Conservation (phyloP, 148 eudicot species). For the Cornus controversa region DNA sequence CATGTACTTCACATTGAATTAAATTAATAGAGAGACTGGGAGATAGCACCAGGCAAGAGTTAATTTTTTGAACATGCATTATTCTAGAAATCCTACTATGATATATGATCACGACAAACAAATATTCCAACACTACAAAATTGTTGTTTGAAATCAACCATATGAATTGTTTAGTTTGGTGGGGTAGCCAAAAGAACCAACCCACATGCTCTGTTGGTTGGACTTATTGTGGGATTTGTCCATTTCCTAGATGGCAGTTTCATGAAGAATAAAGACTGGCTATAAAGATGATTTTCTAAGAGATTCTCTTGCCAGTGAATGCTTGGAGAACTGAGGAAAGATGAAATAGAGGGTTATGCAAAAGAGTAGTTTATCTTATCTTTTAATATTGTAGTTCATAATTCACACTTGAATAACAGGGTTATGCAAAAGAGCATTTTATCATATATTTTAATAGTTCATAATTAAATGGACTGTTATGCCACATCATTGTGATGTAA, state of each 20-base stretch:
- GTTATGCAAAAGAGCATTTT: neutral
- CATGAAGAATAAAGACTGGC: neutral
- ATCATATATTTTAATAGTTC: neutral
- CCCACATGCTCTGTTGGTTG: slow-evolving; percentile 29
- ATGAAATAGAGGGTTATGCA: neutral
- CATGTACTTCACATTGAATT: neutral
- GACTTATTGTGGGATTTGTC: slow-evolving; percentile 20
- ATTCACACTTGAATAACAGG: too few species aligned
- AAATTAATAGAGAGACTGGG: slow-evolving; percentile 26
- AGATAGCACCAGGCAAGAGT: neutral
- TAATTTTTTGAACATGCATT: neutral
- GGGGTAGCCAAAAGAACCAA: slow-evolving; percentile 9
- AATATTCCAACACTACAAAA: neutral
- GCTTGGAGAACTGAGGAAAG: neutral
- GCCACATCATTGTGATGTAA: neutral
- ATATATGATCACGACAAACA: neutral
- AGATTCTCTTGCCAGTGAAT: neutral
- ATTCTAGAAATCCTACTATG: neutral
- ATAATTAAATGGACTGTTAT: neutral
- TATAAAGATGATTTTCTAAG: too few species aligned
- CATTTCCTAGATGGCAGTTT: slow-evolving; percentile 12
- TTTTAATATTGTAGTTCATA: neutral
- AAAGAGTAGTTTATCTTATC: neutral
- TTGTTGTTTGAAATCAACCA: slow-evolving; percentile 5
- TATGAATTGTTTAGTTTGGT: slow-evolving; percentile 18